These are phyloP conservation scores for Spergularia bocconei DNA, from an alignment of 148 eudicot species.

Conservation along the genomic window DNA sequence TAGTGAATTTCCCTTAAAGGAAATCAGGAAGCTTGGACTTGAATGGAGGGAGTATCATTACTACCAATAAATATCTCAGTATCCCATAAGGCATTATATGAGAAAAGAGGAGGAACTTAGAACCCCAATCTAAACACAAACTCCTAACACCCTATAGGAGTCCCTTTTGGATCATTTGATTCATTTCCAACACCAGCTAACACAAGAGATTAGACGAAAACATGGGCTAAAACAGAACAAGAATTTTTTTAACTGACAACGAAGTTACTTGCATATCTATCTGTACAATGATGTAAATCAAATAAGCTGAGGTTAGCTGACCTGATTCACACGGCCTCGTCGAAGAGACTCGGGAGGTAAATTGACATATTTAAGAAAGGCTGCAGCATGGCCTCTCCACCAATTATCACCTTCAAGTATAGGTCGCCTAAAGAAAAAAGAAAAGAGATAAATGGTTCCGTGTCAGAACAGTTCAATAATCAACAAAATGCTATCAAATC, in stretches of 20 bases:
- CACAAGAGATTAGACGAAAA: background rate
- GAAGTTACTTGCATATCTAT: too few relatives aligned
- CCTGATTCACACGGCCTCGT: constrained; percentile 69
- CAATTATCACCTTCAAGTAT: constrained; percentile 77
- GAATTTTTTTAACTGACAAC: too few relatives aligned
- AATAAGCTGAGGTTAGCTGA: constrained; percentile 10
- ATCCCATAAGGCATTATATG: background rate
- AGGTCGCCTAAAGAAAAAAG: constrained; percentile 49
- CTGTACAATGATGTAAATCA: too few relatives aligned
- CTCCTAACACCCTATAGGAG: background rate
- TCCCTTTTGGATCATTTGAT: background rate
- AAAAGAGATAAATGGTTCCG: constrained; percentile 8
- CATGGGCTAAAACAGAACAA: background rate
- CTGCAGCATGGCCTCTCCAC: constrained; percentile 91
- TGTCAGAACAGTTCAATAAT: background rate
- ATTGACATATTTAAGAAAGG: constrained; percentile 55
- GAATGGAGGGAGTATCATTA: too few relatives aligned
- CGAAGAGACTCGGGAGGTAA: constrained; percentile 55
- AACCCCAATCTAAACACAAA: background rate
- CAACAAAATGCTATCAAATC: background rate
- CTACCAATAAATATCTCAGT: background rate
- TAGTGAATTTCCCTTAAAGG: too few relatives aligned
- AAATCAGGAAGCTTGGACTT: too few relatives aligned
- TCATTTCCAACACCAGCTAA: background rate
- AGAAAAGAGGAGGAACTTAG: background rate